Evolutionary conservation across 148 eudicot species (phyloP).

Genomic region (Rhododendron ferrugineum): DNA sequence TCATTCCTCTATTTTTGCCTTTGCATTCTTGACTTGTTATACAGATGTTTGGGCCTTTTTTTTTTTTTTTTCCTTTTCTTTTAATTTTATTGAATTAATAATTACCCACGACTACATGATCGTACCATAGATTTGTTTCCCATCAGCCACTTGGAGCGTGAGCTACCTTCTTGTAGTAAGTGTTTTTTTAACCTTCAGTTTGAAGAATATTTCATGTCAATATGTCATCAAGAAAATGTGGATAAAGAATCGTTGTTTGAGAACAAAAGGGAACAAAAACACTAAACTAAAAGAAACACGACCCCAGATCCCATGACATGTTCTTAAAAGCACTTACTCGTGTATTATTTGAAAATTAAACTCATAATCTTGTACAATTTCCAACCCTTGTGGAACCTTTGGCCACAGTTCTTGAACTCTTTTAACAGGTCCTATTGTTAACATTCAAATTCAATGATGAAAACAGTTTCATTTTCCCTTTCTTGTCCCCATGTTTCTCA

Average conservation of each 20-base stretch:
- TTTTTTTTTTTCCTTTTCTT: neutral
- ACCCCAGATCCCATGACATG: neutral
- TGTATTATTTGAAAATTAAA: neutral
- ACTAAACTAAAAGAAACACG: neutral
- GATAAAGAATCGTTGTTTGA: neutral
- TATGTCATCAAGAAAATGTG: neutral
- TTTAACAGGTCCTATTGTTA: neutral
- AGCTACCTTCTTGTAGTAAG: neutral
- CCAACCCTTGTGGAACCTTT: neutral
- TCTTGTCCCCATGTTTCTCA: neutral
- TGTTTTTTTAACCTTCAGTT: neutral
- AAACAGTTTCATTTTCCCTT: neutral
- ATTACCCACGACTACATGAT: neutral
- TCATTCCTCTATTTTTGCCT: neutral
- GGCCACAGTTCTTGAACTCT: neutral
- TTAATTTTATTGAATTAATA: neutral
- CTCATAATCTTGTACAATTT: neutral
- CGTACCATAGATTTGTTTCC: neutral
- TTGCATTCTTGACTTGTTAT: neutral
- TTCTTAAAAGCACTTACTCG: neutral
- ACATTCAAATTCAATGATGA: neutral
- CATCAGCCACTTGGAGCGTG: neutral
- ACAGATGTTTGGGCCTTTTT: neutral
- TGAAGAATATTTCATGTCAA: slow-evolving; percentile 1
- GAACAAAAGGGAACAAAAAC: neutral